These are phyloP conservation scores for Carex parvula DNA, from an alignment of 176 grass and related monocot species.

Conservation along the genomic window DNA sequence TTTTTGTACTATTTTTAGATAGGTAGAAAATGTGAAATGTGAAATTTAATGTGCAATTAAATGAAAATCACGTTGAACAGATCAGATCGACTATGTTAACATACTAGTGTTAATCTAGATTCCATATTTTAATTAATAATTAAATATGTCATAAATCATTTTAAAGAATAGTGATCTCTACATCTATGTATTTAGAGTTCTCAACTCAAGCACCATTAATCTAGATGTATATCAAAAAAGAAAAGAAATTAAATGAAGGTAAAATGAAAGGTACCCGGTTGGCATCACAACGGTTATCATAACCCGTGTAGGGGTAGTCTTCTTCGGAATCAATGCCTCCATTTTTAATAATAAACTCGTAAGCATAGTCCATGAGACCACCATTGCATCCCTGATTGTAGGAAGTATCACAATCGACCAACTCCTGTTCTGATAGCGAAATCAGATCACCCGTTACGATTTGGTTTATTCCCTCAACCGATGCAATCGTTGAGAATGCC, in stretches of 20 bases:
- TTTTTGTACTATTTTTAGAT: too few species aligned
- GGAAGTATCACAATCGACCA: slow-evolving; percentile 79
- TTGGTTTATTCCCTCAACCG: slow-evolving; percentile 68
- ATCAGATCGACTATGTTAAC: neutral
- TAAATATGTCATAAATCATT: neutral
- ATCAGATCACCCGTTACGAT: slow-evolving; percentile 66
- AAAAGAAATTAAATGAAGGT: neutral
- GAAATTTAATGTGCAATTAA: too few species aligned
- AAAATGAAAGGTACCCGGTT: slow-evolving; percentile 38
- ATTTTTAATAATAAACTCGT: slow-evolving; percentile 78
- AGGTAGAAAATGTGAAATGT: too few species aligned
- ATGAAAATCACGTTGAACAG: too few species aligned
- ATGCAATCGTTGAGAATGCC: slow-evolving; percentile 81
- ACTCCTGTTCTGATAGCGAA: slow-evolving; percentile 75
- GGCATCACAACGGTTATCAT: slow-evolving; percentile 43
- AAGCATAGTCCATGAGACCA: slow-evolving; percentile 85
- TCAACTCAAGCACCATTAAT: neutral
- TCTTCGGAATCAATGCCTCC: slow-evolving; percentile 59
- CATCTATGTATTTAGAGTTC: too few species aligned
- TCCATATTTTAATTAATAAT: neutral
- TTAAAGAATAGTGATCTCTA: neutral
- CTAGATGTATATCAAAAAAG: neutral
- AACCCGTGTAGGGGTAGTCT: slow-evolving; percentile 67
- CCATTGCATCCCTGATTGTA: slow-evolving; percentile 89
- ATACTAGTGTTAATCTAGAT: neutral